Conservation (phyloP, 2,329 filamentous ascomycete genomes). For the Cryoendolithus antarcticus region DNA sequence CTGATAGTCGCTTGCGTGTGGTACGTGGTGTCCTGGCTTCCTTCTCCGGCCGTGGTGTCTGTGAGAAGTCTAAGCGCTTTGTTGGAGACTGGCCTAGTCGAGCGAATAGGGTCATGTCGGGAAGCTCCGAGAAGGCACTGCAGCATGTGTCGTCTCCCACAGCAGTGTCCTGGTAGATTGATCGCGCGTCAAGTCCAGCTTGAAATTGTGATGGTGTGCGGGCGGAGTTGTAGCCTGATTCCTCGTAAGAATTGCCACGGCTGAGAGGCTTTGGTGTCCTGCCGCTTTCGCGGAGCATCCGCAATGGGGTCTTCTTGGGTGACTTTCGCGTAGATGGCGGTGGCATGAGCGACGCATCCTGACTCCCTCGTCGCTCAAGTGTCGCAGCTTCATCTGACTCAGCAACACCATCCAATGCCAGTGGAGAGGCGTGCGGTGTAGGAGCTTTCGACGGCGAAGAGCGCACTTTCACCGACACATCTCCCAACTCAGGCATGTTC, state of each 20-base stretch:
- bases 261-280: conserved; percentile 15
- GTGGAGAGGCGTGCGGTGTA: conserved; percentile 7
- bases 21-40: conserved; percentile 38
- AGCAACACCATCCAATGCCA: neutral
- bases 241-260: conserved; percentile 12
- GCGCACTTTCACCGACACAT: conserved; percentile 13
- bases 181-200: conserved; percentile 15
- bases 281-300: conserved; percentile 11
- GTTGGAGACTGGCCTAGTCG: conserved; percentile 48
- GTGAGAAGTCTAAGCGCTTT: conserved; percentile 23
- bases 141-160: conserved; percentile 58
- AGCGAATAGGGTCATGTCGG: conserved; percentile 74
- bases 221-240: conserved; percentile 6
- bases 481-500: conserved; percentile 14
- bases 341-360: conserved; percentile 20
- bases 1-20: conserved; percentile 30
- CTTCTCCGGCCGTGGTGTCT: conserved; percentile 10
- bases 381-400: conserved; percentile 6
- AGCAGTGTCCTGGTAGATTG: conserved; percentile 21
- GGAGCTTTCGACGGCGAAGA: conserved; percentile 12
- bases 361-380: conserved; percentile 12
- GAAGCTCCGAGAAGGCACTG: conserved; percentile 80
- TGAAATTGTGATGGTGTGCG: conserved; percentile 11
- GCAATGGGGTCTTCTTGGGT: conserved; percentile 19
- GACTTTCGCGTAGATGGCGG: conserved; percentile 18